Percentiles rank a stretch among this genome's conserved stretches.
phyloP scores from a whole-genome alignment of 1,139 yeast genomes.

The Maudiozyma humilis region DNA sequence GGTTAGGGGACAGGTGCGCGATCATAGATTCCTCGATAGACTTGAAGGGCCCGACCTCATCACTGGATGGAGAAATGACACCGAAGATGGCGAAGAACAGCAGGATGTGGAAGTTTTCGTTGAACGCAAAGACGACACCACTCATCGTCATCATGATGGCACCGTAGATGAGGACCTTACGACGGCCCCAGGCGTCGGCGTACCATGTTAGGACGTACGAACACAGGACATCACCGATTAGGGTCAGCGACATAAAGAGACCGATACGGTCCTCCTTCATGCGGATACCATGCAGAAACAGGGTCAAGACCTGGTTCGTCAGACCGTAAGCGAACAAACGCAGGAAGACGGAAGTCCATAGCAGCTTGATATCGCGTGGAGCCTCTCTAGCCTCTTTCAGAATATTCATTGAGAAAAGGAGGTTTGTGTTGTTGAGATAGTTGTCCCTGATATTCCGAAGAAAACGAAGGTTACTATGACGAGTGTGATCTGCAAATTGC shows the following conservation, averaged over 20 bases:
- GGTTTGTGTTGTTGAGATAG: background rate
- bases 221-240: slow-evolving; percentile 68
- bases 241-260: slow-evolving; percentile 71
- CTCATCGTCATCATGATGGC: slow-evolving; percentile 61
- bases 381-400: slow-evolving; percentile 16
- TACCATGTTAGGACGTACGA: slow-evolving; percentile 70
- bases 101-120: slow-evolving; percentile 45
- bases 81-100: slow-evolving; percentile 59
- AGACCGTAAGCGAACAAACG: slow-evolving; percentile 74
- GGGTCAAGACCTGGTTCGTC: slow-evolving; percentile 71
- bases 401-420: slow-evolving; percentile 6
- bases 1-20: slow-evolving; percentile 67
- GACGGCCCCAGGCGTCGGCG: slow-evolving; percentile 69
- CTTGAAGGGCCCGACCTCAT: slow-evolving; percentile 88
- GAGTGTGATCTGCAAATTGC: background rate
- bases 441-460: too few species aligned
- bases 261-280: slow-evolving; percentile 60
- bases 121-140: slow-evolving; percentile 55
- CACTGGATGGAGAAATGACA: slow-evolving; percentile 84
- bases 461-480: background rate
- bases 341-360: slow-evolving; percentile 64
- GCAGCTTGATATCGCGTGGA: slow-evolving; percentile 48
- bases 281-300: slow-evolving; percentile 52
- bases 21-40: slow-evolving; percentile 80
- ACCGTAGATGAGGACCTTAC: slow-evolving; percentile 58